Evolutionary conservation across 768 basidiomycete species (phyloP), one percentile per base, ranked within the genome.

Genomic region (Cystofilobasidium macerans): DNA sequence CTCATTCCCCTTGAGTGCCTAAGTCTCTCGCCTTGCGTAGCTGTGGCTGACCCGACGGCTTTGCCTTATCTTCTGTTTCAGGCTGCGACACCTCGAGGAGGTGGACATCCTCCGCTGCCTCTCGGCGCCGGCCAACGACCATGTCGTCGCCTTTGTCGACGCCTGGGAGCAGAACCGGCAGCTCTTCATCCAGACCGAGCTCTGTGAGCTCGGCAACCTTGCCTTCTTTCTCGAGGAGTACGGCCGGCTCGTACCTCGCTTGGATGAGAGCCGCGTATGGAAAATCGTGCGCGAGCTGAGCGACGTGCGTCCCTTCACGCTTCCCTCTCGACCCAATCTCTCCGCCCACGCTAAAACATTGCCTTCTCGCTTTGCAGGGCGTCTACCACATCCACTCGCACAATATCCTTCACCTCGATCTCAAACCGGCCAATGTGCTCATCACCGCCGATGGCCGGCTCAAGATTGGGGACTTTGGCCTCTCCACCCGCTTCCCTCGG

Each of bases 391-490:
- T 99, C 65, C 95, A 99, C 77, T 81, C 83, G 71, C 82, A 85
- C 51, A 86, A 86, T 63, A 84, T 95, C 65, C 86, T 98, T 58
- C 95, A 99, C 78, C 82, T 99, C 62, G 95, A 99, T 78, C 78
- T 99, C 70, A 99, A 99, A 78, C 95, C 95, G 16, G 90, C 90
- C 48, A 99, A 99, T 75, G 86, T 99, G 59, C 91, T 99, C 74
- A 81, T 99, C 71, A 91, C 89, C 13, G 80, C 80, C 11, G 82
- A 85, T 48, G 95, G 95, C 1, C 82, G 86, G 53, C 86, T 99
- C 78, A 91, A 90, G 79, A 91, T 99, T 75, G 94, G 94, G 11
- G 95, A 99, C 76, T 97, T 98, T 78, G 95, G 95, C 12, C 91
- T 99, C 85, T 93, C 94, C n/a, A 89, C 89, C 8, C 72, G 90